These are phyloP conservation scores for Bombardia bombarda DNA, from an alignment of 495 filamentous ascomycete genomes.

Conservation along the genomic window DNA sequence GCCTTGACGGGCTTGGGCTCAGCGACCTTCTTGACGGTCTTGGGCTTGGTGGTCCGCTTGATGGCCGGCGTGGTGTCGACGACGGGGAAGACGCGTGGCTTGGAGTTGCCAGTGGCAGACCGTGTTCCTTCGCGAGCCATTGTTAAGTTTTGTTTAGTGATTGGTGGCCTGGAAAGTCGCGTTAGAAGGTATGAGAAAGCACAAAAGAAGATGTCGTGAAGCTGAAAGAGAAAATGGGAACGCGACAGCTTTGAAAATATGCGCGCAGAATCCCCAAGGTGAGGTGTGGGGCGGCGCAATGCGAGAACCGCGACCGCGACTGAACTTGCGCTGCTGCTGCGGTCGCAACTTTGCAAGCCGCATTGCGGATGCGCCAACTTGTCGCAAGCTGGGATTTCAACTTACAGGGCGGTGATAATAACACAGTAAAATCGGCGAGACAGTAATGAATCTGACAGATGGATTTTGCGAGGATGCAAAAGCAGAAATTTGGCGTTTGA, in stretches of 20 bases:
- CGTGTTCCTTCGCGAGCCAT: conserved; percentile 52
- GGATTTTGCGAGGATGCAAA: conserved; percentile 1
- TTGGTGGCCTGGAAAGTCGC: conserved; percentile 2
- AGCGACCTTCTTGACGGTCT: conserved; percentile 28
- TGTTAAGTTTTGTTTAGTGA: conserved; percentile 13
- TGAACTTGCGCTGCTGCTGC: not conserved
- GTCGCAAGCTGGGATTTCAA: conserved; percentile 8
- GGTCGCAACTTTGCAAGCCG: not conserved
- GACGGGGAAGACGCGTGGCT: conserved; percentile 44
- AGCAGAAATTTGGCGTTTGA: conserved; percentile 6
- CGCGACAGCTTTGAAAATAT: not conserved
- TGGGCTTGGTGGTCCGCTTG: conserved; percentile 36
- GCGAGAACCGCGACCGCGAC: conserved; percentile 6
- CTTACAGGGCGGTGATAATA: conserved; percentile 7
- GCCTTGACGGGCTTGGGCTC: conserved; percentile 31
- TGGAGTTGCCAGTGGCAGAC: conserved; percentile 46
- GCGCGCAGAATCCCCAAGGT: not conserved
- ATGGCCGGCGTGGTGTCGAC: conserved; percentile 42
- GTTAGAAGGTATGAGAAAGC: conserved; percentile 2
- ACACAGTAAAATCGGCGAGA: not conserved
- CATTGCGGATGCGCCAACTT: not conserved
- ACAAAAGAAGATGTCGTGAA: not conserved
- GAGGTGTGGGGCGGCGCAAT: conserved; percentile 6
- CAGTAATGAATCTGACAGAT: conserved; percentile 2
- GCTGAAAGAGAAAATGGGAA: not conserved